Evolutionary conservation across 1,139 yeast genomes (phyloP).

Genomic region (Debaryomyces coudertii): DNA sequence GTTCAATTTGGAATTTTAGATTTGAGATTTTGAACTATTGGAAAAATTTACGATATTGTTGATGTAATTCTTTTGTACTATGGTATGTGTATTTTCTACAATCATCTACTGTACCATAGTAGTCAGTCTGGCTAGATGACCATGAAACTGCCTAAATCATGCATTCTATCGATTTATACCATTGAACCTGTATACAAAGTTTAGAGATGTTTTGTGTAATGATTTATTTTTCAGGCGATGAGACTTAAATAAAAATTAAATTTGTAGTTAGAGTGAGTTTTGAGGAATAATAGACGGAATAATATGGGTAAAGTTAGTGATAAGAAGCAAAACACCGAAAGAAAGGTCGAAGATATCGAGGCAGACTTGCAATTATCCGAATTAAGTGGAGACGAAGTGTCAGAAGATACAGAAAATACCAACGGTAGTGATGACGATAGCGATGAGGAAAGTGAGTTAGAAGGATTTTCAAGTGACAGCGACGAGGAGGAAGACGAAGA

Average conservation of each 20-base stretch:
- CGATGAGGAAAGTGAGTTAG: slow-evolving; percentile 22
- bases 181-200: slow-evolving; percentile 5
- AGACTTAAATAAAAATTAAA: slow-evolving; percentile 6
- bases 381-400: slow-evolving; percentile 31
- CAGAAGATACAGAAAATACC: slow-evolving; percentile 26
- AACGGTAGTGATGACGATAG: slow-evolving; percentile 19
- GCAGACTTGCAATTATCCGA: slow-evolving; percentile 37
- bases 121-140: too few species aligned
- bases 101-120: too few species aligned
- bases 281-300: slow-evolving; percentile 3
- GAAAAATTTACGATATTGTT: too few species aligned
- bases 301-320: slow-evolving; percentile 13
- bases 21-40: too few species aligned
- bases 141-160: too few species aligned
- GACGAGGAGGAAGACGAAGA: slow-evolving; percentile 24
- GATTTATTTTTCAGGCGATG: slow-evolving; percentile 8
- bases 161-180: too few species aligned
- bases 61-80: too few species aligned
- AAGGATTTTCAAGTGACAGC: slow-evolving; percentile 25
- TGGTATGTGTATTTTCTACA: too few species aligned
- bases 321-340: slow-evolving; percentile 19
- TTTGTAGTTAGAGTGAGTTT: background rate
- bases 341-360: slow-evolving; percentile 29
- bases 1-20: too few species aligned
- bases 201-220: slow-evolving; percentile 7